A percentile compares a stretch with the other conserved stretches of the same genome.
Conservation (phyloP, 495 filamentous ascomycete genomes). For the Niebla homalea region DNA sequence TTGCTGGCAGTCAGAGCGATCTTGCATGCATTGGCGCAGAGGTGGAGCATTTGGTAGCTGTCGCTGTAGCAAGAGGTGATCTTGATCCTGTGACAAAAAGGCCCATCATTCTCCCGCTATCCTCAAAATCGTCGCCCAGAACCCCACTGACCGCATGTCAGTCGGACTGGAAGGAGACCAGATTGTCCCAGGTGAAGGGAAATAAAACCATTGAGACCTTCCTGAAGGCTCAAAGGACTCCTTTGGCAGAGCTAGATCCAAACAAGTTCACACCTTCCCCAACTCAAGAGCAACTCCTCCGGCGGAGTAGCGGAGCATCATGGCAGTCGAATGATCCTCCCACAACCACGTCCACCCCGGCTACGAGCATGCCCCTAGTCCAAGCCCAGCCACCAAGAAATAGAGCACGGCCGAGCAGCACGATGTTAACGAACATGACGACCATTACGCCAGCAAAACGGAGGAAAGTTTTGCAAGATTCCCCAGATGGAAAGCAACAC, state of each 20-base stretch:
- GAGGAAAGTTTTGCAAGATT: too few relatives aligned
- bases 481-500: too few relatives aligned
- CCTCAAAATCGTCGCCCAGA: constrained; percentile 19
- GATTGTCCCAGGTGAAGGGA: constrained; percentile 45
- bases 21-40: constrained; percentile 69
- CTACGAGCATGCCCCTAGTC: too few relatives aligned
- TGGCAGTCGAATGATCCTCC: constrained; percentile 31
- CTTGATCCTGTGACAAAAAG: constrained; percentile 82
- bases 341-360: too few relatives aligned
- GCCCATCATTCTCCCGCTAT: constrained; percentile 34
- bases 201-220: constrained; percentile 59
- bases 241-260: constrained; percentile 74
- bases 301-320: constrained; percentile 36
- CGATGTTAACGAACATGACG: too few relatives aligned
- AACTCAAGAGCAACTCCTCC: constrained; percentile 48
- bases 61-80: constrained; percentile 68
- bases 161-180: constrained; percentile 29
- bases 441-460: too few relatives aligned
- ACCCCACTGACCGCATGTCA: constrained; percentile 3
- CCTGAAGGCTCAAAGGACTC: constrained; percentile 62
- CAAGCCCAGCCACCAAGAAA: too few relatives aligned
- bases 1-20: constrained; percentile 44
- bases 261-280: constrained; percentile 68
- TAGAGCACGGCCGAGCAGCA: too few relatives aligned
- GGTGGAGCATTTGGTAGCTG: constrained; percentile 54